phyloP scores from a whole-genome alignment of 192 early-diverging fungal species.

The Entophlyctis helioformis region DNA sequence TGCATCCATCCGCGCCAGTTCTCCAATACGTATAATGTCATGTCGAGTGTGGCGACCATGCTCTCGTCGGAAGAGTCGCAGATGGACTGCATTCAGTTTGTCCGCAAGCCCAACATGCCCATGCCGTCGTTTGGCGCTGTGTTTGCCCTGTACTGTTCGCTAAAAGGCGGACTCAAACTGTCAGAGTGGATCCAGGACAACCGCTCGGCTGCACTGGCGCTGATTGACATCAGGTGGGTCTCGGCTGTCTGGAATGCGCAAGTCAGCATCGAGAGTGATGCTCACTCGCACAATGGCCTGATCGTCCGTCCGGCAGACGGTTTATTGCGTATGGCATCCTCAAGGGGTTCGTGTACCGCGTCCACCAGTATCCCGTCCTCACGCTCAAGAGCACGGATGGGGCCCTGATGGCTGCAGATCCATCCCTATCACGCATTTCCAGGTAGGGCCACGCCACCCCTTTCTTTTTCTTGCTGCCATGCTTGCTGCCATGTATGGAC shows the following conservation, averaged over 20 bases:
- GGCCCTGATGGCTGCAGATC: not conserved
- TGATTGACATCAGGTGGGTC: conserved; percentile 66
- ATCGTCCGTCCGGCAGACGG: too few relatives aligned
- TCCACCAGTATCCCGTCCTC: conserved; percentile 78
- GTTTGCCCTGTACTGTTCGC: conserved; percentile 64
- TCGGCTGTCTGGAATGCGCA: not conserved
- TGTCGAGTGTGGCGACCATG: conserved; percentile 45
- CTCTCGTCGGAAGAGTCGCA: conserved; percentile 54
- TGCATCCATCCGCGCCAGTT: conserved; percentile 48
- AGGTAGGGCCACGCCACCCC: not conserved
- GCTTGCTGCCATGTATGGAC: not conserved
- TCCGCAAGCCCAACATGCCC: conserved; percentile 38
- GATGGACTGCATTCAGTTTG: conserved; percentile 65
- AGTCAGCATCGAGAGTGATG: conserved; percentile 2
- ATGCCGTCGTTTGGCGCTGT: conserved; percentile 55
- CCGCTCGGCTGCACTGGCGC: conserved; percentile 37
- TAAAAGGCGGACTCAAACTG: conserved; percentile 67
- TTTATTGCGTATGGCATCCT: conserved; percentile 87
- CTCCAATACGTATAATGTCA: conserved; percentile 75
- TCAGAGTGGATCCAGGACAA: conserved; percentile 81
- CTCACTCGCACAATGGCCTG: too few relatives aligned
- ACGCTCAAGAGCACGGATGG: not conserved
- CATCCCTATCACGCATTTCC: not conserved
- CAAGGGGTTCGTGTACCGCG: conserved; percentile 68
- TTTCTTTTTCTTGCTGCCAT: not conserved